Conservation (phyloP, 441 rosid genomes). For the Lepidium campestre region DNA sequence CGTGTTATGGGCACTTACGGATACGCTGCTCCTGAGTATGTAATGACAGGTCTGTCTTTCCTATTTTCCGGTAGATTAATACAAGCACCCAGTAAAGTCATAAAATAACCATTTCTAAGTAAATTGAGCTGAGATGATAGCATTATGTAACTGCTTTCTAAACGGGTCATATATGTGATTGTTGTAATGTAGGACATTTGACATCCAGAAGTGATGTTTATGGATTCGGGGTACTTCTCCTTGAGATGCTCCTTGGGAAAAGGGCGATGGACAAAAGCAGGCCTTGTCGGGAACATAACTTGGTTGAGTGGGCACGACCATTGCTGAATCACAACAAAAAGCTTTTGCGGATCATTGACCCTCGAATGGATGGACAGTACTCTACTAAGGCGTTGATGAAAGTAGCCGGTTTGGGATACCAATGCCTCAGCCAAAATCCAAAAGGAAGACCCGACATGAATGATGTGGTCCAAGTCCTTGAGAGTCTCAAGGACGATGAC, state of each 20-base stretch:
- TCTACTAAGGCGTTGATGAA: slow-evolving; percentile 51
- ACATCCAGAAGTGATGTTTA: slow-evolving; percentile 96
- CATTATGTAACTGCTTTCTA: not conserved
- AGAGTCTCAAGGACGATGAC: slow-evolving; percentile 41
- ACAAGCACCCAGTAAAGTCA: not conserved
- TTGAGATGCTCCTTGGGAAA: slow-evolving; percentile 94
- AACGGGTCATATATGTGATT: not conserved
- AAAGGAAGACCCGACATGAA: slow-evolving; percentile 93
- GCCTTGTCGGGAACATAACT: slow-evolving; percentile 88
- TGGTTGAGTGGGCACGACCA: slow-evolving; percentile 98
- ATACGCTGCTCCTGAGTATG: slow-evolving; percentile 97
- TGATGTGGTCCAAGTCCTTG: slow-evolving; percentile 81
- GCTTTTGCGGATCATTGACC: slow-evolving; percentile 82
- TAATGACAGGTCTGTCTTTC: slow-evolving; percentile 80
- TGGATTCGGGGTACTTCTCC: slow-evolving; percentile 90
- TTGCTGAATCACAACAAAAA: slow-evolving; percentile 81
- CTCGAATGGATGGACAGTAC: slow-evolving; percentile 94
- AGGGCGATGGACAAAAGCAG: slow-evolving; percentile 93
- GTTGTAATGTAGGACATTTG: slow-evolving; percentile 61
- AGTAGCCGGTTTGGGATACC: slow-evolving; percentile 74
- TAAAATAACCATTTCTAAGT: not conserved
- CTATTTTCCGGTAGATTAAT: not conserved
- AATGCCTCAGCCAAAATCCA: slow-evolving; percentile 97
- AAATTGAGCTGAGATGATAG: not conserved
- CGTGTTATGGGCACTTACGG: slow-evolving; percentile 99